These are phyloP conservation scores for Cercophora scortea DNA, from an alignment of 495 filamentous ascomycete genomes.

Conservation along the genomic window DNA sequence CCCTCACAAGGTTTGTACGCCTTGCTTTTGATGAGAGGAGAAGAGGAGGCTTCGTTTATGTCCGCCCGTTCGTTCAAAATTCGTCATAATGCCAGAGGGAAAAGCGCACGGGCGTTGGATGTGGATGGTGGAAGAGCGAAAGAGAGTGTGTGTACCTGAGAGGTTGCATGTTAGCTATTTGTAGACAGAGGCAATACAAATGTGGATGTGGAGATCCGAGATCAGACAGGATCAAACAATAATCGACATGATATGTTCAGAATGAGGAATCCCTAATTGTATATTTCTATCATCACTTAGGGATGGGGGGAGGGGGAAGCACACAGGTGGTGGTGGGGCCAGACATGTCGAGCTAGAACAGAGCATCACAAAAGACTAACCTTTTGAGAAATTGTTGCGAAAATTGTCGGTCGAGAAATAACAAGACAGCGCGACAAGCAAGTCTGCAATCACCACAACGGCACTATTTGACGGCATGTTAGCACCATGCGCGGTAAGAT, in stretches of 20 bases:
- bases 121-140: constrained; percentile 1
- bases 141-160: constrained; percentile 38
- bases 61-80: constrained; percentile 98
- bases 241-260: constrained; percentile 77
- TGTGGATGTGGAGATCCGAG: too few species aligned
- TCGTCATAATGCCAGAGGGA: constrained; percentile 62
- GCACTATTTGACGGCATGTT: constrained; percentile 2
- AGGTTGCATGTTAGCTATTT: constrained; percentile 26
- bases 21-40: constrained; percentile 59
- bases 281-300: constrained; percentile 78
- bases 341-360: too few species aligned
- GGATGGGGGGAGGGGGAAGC: constrained; percentile 8
- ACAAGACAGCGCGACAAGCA: not conserved
- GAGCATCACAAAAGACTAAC: constrained; percentile 34
- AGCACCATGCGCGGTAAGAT: constrained; percentile 3
- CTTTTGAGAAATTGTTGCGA: constrained; percentile 39
- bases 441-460: constrained; percentile 1
- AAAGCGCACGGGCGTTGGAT: not conserved
- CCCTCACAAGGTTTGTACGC: constrained; percentile 80
- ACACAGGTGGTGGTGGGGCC: not conserved
- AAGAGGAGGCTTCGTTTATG: constrained; percentile 67
- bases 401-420: not conserved
- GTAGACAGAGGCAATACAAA: too few species aligned
- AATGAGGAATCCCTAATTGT: constrained; percentile 88
- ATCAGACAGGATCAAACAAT: constrained; percentile 99